Evolutionary conservation across 139 green algal genomes (phyloP).

Genomic region (Bryopsis sp.): DNA sequence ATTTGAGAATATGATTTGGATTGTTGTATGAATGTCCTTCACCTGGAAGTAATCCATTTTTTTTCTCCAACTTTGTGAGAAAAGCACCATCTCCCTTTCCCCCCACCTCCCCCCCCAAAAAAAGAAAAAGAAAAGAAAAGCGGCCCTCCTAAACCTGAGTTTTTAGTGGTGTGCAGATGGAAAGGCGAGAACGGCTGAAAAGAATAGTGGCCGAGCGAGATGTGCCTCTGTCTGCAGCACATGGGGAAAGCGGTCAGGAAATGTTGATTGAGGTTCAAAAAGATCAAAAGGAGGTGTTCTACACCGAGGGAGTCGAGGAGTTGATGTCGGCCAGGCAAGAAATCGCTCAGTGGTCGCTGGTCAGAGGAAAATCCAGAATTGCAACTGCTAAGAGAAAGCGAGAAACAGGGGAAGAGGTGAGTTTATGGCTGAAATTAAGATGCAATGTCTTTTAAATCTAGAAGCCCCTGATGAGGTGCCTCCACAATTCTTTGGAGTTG

Average conservation of each 20-base stretch:
- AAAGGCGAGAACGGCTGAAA: constrained; percentile 80
- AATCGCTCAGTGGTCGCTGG: not conserved
- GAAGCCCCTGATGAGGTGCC: too few species aligned
- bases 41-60: too few species aligned
- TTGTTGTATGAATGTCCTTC: too few species aligned
- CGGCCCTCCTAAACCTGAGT: not conserved
- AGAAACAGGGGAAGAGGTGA: not conserved
- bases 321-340: constrained; percentile 27
- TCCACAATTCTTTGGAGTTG: too few species aligned
- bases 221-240: constrained; percentile 1
- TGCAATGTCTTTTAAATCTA: too few species aligned
- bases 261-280: constrained; percentile 39
- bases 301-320: constrained; percentile 71
- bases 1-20: too few species aligned
- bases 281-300: constrained; percentile 76
- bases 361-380: not conserved
- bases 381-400: not conserved
- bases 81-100: too few species aligned
- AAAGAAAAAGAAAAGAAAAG: not conserved
- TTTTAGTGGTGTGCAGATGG: constrained; percentile 45
- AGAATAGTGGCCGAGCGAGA: constrained; percentile 58
- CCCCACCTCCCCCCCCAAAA: not conserved
- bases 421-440: too few species aligned
- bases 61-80: too few species aligned
- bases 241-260: constrained; percentile 23